Percentiles rank a stretch among this genome's conserved stretches.
Evolutionary conservation across 495 filamentous ascomycete species (phyloP).

Genomic region (Penicillium odoratum): DNA sequence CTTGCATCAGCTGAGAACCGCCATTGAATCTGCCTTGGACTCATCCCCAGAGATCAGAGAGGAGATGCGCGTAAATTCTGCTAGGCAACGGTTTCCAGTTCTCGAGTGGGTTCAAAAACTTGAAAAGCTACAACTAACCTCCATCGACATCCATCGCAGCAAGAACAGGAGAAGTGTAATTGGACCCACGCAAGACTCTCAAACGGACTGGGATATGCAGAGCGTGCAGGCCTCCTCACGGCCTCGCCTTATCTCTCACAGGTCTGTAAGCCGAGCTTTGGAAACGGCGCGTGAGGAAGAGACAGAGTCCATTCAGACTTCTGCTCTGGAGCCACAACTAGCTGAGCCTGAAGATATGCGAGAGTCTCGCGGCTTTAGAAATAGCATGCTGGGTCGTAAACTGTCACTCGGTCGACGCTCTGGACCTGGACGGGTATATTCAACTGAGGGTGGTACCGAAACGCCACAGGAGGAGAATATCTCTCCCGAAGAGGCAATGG

Average conservation of each 20-base stretch:
- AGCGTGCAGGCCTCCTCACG: slow-evolving; percentile 33
- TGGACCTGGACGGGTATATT: slow-evolving; percentile 41
- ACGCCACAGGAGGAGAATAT: slow-evolving; percentile 19
- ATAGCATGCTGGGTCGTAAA: slow-evolving; percentile 39
- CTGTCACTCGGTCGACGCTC: slow-evolving; percentile 47
- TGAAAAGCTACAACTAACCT: slow-evolving; percentile 59
- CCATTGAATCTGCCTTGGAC: slow-evolving; percentile 66
- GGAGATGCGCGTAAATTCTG: slow-evolving; percentile 72
- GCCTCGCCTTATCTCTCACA: not conserved
- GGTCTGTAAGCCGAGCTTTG: not conserved
- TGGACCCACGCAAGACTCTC: slow-evolving; percentile 15
- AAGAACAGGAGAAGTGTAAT: slow-evolving; percentile 30
- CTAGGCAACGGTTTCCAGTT: slow-evolving; percentile 74
- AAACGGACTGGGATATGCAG: slow-evolving; percentile 39
- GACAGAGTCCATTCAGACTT: slow-evolving; percentile 16
- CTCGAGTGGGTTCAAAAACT: slow-evolving; percentile 65
- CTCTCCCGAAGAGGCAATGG: slow-evolving; percentile 24
- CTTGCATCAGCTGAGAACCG: slow-evolving; percentile 68
- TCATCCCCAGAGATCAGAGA: slow-evolving; percentile 59
- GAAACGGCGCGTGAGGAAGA: slow-evolving; percentile 5
- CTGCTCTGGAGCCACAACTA: slow-evolving; percentile 17
- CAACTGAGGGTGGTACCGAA: slow-evolving; percentile 21
- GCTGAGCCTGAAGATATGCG: slow-evolving; percentile 13
- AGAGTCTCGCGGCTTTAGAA: slow-evolving; percentile 29
- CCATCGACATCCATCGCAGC: slow-evolving; percentile 52